phyloP scores from a whole-genome alignment of 202 grass and related monocot genomes.

The Bolboschoenoplectus hybrid region DNA sequence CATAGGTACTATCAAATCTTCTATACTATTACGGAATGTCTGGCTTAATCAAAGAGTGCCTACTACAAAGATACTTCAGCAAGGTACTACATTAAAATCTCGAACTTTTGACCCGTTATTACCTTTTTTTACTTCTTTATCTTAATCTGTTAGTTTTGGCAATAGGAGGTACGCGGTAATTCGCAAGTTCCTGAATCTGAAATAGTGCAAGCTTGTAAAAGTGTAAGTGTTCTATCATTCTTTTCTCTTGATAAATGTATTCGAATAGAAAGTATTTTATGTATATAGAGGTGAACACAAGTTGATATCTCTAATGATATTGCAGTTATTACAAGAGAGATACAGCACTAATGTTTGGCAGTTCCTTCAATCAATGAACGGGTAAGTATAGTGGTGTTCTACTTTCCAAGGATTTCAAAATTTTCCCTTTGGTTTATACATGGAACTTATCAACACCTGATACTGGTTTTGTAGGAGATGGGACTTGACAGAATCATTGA shows the following conservation, averaged over 20 bases:
- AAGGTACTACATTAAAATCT: slow-evolving; percentile 53
- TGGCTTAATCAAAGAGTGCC: slow-evolving; percentile 81
- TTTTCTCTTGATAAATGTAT: background rate
- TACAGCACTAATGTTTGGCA: slow-evolving; percentile 77
- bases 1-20: slow-evolving; percentile 77
- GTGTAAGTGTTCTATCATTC: slow-evolving; percentile 57
- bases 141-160: slow-evolving; percentile 27
- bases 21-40: slow-evolving; percentile 93
- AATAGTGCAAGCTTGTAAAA: slow-evolving; percentile 93
- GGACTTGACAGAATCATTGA: slow-evolving; percentile 72
- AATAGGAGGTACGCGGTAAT: slow-evolving; percentile 78
- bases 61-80: slow-evolving; percentile 96
- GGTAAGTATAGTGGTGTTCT: slow-evolving; percentile 48
- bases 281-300: slow-evolving; percentile 12
- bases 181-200: slow-evolving; percentile 84
- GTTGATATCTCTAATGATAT: background rate
- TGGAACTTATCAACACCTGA: slow-evolving; percentile 10
- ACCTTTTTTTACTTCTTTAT: background rate
- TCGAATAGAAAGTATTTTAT: background rate
- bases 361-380: slow-evolving; percentile 78
- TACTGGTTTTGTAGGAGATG: slow-evolving; percentile 56
- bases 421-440: background rate
- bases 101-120: background rate
- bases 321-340: slow-evolving; percentile 79
- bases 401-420: slow-evolving; percentile 16